Evolutionary conservation across 2,329 filamentous ascomycete genomes (phyloP).

Genomic region (Fusarium foetens): DNA sequence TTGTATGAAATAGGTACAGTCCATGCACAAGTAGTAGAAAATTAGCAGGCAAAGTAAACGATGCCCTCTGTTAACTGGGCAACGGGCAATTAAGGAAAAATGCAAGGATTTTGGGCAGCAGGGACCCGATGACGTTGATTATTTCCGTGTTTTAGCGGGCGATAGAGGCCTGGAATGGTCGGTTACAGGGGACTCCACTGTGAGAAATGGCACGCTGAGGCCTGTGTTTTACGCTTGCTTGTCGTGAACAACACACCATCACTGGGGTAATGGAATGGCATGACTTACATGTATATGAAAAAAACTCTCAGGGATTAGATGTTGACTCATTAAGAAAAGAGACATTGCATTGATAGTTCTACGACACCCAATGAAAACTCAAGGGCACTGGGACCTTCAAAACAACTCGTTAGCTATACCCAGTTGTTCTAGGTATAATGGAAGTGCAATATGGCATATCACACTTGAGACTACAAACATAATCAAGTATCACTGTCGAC

Average conservation of each 20-base stretch:
- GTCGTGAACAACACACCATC: slow-evolving; percentile 41
- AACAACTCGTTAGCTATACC: slow-evolving; percentile 3
- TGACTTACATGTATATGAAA: not conserved
- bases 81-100: slow-evolving; percentile 37
- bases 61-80: slow-evolving; percentile 37
- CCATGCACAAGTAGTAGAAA: slow-evolving; percentile 27
- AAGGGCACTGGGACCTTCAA: not conserved
- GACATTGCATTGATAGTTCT: not conserved
- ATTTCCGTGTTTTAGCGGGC: slow-evolving; percentile 16
- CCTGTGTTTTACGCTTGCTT: slow-evolving; percentile 4
- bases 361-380: slow-evolving; percentile 6
- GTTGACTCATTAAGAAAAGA: slow-evolving; percentile 11
- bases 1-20: slow-evolving; percentile 22
- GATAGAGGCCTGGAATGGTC: slow-evolving; percentile 24
- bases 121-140: slow-evolving; percentile 16
- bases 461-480: not conserved
- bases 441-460: not conserved
- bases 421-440: not conserved
- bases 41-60: slow-evolving; percentile 41
- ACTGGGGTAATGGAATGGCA: slow-evolving; percentile 39
- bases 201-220: slow-evolving; percentile 33
- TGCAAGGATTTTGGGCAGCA: slow-evolving; percentile 13
- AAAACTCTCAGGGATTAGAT: not conserved
- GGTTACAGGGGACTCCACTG: slow-evolving; percentile 18
- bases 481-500: not conserved